Evolutionary conservation across 108 stramenopile species (phyloP), one percentile per base, ranked within the genome.

Genomic region (Nannochloropsis salina): DNA sequence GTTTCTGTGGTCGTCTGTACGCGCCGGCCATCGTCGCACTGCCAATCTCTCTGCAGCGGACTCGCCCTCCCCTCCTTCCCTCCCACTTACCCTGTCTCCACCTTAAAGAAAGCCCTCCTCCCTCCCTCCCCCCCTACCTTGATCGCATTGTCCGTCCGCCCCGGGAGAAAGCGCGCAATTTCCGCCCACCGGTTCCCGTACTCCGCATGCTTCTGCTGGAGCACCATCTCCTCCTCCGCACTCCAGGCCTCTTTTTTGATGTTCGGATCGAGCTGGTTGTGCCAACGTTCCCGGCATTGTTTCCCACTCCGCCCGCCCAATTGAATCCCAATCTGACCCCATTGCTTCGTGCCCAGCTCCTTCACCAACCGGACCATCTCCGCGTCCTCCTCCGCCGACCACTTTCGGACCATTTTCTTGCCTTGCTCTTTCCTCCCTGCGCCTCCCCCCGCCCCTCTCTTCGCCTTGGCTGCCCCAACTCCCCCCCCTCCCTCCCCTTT

Each of bases 71-170:
- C 61, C 61, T 74, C 61, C 61, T 5, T 5, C 61, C 61, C 61
- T 74, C 61, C n/a, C n/a, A n/a, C n/a, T n/a, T n/a, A n/a, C n/a
- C n/a, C n/a, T n/a, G n/a, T n/a, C n/a, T n/a, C n/a, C n/a, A n/a
- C n/a, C n/a, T n/a, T n/a, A n/a, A n/a, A n/a, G n/a, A n/a, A n/a
- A n/a, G n/a, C n/a, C n/a, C n/a, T n/a, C 61, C 5, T 74, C 61
- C 61, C 5, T 74, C 61, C 61, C 47, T 51, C 47, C 47, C 47
- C 12, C 96, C 96, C 90, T 96, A 74, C 61, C 61, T 74, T 99
- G 86, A 99, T 98, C 44, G 97, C 95, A 90, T 98, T 99, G 90
- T 99, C 97, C 8, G 98, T 99, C 42, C 96, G 94, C 82, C 93
- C 88, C n/a, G 92, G 89, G 84, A 91, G 88, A 42, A 61, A 47